These are phyloP conservation scores for Lipomyces chichibuensis DNA, from an alignment of 805 yeast genomes.

Conservation along the genomic window DNA sequence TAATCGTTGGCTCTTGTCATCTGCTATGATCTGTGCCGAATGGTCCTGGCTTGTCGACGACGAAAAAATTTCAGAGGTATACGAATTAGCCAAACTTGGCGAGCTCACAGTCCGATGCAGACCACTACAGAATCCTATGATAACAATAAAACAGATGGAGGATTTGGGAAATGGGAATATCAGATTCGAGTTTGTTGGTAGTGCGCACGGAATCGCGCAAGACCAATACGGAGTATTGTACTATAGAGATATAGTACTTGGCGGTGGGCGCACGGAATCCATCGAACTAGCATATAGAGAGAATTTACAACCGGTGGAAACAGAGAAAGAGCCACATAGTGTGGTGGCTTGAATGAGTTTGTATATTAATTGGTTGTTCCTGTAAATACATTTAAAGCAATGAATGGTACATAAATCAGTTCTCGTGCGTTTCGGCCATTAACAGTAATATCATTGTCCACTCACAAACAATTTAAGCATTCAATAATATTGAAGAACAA, in stretches of 20 bases:
- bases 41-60: conserved; percentile 55
- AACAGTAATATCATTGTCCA: no score
- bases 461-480: no score
- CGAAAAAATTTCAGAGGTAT: not conserved
- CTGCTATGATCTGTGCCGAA: conserved; percentile 49
- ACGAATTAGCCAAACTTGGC: conserved; percentile 28
- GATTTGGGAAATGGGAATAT: conserved; percentile 34
- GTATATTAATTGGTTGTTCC: not conserved
- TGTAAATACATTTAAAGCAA: no score
- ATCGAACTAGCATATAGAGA: not conserved
- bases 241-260: conserved; percentile 65
- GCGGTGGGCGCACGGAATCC: conserved; percentile 51
- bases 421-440: no score
- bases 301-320: not conserved
- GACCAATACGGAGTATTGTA: conserved; percentile 87
- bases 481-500: no score
- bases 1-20: conserved; percentile 57
- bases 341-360: not conserved
- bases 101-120: conserved; percentile 63
- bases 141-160: conserved; percentile 1
- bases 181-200: conserved; percentile 49
- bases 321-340: not conserved
- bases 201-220: conserved; percentile 77
- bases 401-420: no score
- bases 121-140: conserved; percentile 59